Percentiles rank a stretch among this genome's conserved stretches.
Conservation (phyloP, 768 basidiomycete genomes). For the Calvatia gigantea region DNA sequence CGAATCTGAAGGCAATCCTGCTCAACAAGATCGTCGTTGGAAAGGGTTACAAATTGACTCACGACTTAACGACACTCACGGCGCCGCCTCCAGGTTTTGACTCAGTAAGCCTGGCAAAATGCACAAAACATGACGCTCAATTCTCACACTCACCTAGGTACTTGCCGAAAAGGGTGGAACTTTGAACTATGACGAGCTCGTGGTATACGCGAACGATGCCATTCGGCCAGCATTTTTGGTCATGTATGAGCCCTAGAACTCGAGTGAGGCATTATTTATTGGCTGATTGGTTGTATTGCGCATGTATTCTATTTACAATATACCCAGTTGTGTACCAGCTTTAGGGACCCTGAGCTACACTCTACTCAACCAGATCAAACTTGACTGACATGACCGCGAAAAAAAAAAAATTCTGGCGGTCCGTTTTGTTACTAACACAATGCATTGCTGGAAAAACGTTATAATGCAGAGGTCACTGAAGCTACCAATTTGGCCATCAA, state of each 20-base stretch:
- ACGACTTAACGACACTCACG: slow-evolving; percentile 52
- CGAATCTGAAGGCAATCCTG: slow-evolving; percentile 59
- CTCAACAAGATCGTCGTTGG: slow-evolving; percentile 74
- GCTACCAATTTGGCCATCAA: not conserved
- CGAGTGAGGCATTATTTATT: not conserved
- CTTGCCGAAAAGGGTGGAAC: slow-evolving; percentile 65
- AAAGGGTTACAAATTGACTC: slow-evolving; percentile 62
- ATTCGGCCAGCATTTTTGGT: slow-evolving; percentile 71
- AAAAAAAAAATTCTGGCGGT: too few relatives aligned
- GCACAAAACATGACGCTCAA: not conserved
- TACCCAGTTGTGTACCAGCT: too few relatives aligned
- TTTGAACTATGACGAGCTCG: slow-evolving; percentile 68
- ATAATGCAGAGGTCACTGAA: not conserved
- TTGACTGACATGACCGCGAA: too few relatives aligned
- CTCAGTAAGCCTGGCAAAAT: slow-evolving; percentile 43
- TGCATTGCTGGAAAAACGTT: not conserved
- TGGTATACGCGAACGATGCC: slow-evolving; percentile 69
- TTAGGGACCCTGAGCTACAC: too few relatives aligned
- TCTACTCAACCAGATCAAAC: too few relatives aligned
- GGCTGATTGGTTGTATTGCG: not conserved
- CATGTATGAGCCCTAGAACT: slow-evolving; percentile 52
- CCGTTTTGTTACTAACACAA: not conserved
- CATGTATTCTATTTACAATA: not conserved
- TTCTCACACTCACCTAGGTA: slow-evolving; percentile 40
- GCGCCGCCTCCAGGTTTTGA: slow-evolving; percentile 62